phyloP scores from a whole-genome alignment of 768 basidiomycete species.

The Myochromella boudieri region DNA sequence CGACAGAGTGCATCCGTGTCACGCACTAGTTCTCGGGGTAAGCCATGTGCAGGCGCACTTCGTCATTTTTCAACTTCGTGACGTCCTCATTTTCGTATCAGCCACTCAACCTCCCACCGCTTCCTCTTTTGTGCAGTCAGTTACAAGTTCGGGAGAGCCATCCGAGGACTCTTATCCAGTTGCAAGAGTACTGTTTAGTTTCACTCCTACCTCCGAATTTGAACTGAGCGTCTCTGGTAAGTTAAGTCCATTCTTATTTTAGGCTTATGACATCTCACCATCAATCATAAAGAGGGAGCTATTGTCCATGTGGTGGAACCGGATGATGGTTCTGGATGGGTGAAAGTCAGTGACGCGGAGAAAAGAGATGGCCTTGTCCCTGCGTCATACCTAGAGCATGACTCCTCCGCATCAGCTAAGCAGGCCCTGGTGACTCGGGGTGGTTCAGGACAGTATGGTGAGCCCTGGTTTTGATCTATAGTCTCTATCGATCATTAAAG shows the following conservation, averaged over 20 bases:
- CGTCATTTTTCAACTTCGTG: conserved; percentile 5
- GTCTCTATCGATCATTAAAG: conserved; percentile 7
- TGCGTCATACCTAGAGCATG: conserved; percentile 69
- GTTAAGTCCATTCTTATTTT: too few species aligned
- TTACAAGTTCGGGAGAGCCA: conserved; percentile 32
- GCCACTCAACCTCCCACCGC: conserved; percentile 39
- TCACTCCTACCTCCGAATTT: conserved; percentile 70
- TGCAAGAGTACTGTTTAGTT: conserved; percentile 74
- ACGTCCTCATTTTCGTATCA: conserved; percentile 3
- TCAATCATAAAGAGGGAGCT: conserved; percentile 50
- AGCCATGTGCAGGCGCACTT: background rate
- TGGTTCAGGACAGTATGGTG: conserved; percentile 52
- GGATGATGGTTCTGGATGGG: conserved; percentile 87
- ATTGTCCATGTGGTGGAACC: conserved; percentile 69
- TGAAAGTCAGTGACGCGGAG: conserved; percentile 63
- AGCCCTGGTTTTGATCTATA: conserved; percentile 18
- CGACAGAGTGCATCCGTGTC: conserved; percentile 24
- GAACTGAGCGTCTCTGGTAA: conserved; percentile 69
- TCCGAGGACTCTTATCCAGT: conserved; percentile 45
- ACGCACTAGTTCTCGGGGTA: conserved; percentile 25
- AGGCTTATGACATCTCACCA: conserved; percentile 5
- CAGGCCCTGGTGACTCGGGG: conserved; percentile 21
- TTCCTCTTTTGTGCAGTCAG: conserved; percentile 54
- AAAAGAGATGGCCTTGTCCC: conserved; percentile 75
- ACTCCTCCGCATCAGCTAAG: conserved; percentile 25